Conservation (phyloP, 73 alveolate species). For the Durusdinium trenchii region DNA sequence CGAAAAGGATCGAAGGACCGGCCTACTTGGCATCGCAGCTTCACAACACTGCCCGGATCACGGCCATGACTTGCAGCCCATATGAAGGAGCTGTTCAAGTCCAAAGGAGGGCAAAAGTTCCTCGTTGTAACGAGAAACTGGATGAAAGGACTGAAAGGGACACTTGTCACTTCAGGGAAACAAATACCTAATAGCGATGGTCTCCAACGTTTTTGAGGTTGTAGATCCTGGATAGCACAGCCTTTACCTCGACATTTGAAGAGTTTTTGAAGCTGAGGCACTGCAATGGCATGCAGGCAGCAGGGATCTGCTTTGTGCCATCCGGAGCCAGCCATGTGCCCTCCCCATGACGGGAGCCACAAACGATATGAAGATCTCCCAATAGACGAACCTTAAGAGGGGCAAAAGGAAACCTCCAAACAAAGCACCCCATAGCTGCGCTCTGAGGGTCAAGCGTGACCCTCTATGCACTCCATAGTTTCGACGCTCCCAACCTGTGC, state of each 20-base stretch:
- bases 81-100: not conserved
- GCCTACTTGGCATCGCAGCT: constrained; percentile 39
- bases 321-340: constrained; percentile 37
- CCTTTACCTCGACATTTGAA: too few species aligned
- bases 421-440: not conserved
- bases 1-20: too few species aligned
- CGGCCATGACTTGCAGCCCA: not conserved
- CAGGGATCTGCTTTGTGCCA: constrained; percentile 29
- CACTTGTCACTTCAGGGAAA: not conserved
- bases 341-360: constrained; percentile 31
- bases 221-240: too few species aligned
- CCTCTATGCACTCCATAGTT: constrained; percentile 17
- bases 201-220: too few species aligned
- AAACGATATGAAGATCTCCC: constrained; percentile 38
- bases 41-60: constrained; percentile 27
- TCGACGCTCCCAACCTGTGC: constrained; percentile 36
- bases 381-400: constrained; percentile 3
- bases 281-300: constrained; percentile 74
- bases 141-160: not conserved
- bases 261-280: constrained; percentile 12
- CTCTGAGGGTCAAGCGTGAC: not conserved
- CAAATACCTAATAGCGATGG: too few species aligned
- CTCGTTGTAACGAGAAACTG: not conserved
- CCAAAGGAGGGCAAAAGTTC: constrained; percentile 10
- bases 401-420: not conserved